A percentile compares a stretch with the other conserved stretches of the same genome.
phyloP scores from a whole-genome alignment of 768 basidiomycete genomes.

The Pleurotus pulmonarius region DNA sequence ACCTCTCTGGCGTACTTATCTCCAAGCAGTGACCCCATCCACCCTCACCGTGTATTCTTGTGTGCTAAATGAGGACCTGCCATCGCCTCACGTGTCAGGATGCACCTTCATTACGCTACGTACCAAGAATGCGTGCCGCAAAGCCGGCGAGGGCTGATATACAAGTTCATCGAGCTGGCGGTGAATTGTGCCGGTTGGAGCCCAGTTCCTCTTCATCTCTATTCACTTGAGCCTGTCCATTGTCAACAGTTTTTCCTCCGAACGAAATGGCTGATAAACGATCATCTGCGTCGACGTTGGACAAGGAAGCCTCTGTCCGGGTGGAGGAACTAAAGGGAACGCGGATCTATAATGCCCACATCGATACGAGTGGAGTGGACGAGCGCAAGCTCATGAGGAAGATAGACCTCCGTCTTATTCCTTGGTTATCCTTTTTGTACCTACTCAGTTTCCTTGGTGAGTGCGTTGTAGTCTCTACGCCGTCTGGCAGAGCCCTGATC shows the following conservation, averaged over 20 bases:
- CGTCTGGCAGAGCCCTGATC: too few species aligned
- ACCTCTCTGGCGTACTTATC: background rate
- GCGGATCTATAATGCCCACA: slow-evolving; percentile 39
- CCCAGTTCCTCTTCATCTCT: background rate
- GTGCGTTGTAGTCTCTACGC: slow-evolving; percentile 37
- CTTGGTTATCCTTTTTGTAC: slow-evolving; percentile 75
- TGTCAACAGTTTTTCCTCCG: background rate
- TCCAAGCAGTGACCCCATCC: background rate
- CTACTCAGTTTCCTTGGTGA: slow-evolving; percentile 64
- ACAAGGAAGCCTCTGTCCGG: slow-evolving; percentile 29
- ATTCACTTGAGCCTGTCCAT: background rate
- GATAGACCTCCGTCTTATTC: slow-evolving; percentile 61
- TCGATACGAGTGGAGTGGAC: slow-evolving; percentile 60
- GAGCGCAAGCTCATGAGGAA: slow-evolving; percentile 70
- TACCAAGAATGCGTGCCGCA: slow-evolving; percentile 4
- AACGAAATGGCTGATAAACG: background rate
- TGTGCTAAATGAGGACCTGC: background rate
- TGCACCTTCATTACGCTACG: background rate
- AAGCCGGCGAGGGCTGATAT: slow-evolving; percentile 5
- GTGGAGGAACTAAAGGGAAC: slow-evolving; percentile 16
- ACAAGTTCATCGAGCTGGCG: background rate
- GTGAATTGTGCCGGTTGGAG: background rate
- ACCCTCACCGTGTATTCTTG: slow-evolving; percentile 1
- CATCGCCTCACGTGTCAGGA: background rate
- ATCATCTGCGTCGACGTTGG: slow-evolving; percentile 16